Conservation (phyloP, 2,329 filamentous ascomycete species). For the Aureobasidium sp. region DNA sequence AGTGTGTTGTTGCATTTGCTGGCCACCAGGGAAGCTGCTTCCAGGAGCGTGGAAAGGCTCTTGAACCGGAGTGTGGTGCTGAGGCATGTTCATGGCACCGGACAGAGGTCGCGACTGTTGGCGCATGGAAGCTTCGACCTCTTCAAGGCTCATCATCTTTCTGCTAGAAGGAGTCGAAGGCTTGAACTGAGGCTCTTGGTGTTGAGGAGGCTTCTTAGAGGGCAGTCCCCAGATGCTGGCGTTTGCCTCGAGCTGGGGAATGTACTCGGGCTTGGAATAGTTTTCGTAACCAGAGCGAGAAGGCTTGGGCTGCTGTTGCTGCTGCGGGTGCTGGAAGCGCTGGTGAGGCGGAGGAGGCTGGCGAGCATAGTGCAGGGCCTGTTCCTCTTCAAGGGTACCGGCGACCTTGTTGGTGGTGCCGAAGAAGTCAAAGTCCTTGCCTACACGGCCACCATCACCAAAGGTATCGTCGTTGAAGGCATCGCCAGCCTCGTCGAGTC, state of each 20-base stretch:
- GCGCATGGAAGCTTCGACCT: conserved; percentile 91
- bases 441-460: conserved; percentile 49
- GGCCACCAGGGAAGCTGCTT: conserved; percentile 43
- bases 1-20: conserved; percentile 62
- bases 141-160: conserved; percentile 92
- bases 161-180: conserved; percentile 37
- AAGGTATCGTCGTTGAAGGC: conserved; percentile 98
- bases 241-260: conserved; percentile 86
- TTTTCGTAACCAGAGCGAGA: conserved; percentile 81
- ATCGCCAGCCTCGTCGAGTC: conserved; percentile 85
- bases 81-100: conserved; percentile 36
- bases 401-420: conserved; percentile 83
- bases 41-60: conserved; percentile 18
- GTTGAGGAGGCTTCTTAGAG: conserved; percentile 39
- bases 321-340: conserved; percentile 18
- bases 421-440: conserved; percentile 96
- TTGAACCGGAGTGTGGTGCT: conserved; percentile 33
- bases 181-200: conserved; percentile 16
- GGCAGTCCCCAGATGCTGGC: conserved; percentile 84
- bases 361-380: conserved; percentile 72
- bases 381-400: conserved; percentile 81
- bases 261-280: conserved; percentile 74
- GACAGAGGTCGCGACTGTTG: conserved; percentile 49
- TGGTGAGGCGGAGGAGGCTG: conserved; percentile 49
- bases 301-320: conserved; percentile 45